Percentiles rank a stretch among this genome's conserved stretches.
Evolutionary conservation across 306 rosid species (phyloP).

Genomic region (Arachis hypogaea): DNA sequence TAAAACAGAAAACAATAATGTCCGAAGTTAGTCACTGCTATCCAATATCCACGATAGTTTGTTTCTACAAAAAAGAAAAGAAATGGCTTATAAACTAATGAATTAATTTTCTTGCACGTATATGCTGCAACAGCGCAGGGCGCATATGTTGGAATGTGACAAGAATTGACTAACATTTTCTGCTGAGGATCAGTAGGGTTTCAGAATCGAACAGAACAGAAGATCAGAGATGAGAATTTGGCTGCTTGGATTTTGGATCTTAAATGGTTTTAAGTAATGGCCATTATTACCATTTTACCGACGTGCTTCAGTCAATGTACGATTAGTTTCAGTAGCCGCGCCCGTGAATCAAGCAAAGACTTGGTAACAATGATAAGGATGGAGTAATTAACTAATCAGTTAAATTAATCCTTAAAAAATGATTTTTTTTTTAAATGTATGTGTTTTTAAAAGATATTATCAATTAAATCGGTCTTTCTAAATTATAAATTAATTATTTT

Average conservation of each 20-base stretch:
- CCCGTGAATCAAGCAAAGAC: neutral
- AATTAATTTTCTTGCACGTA: slow-evolving; percentile 4
- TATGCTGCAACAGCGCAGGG: neutral
- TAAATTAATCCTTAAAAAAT: too few species aligned
- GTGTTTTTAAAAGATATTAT: too few species aligned
- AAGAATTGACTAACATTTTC: slow-evolving; percentile 7
- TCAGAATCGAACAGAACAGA: too few species aligned
- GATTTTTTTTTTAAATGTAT: too few species aligned
- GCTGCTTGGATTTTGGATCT: slow-evolving; percentile 72
- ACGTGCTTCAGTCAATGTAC: neutral
- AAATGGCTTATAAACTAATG: neutral
- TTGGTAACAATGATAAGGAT: neutral
- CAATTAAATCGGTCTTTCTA: too few species aligned
- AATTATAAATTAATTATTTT: too few species aligned
- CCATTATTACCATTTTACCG: slow-evolving; percentile 2
- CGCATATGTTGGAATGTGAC: slow-evolving; percentile 16
- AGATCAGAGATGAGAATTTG: slow-evolving; percentile 40
- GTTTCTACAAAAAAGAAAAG: neutral
- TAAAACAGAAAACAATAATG: too few species aligned
- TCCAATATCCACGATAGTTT: neutral
- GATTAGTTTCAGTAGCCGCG: neutral
- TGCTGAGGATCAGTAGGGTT: neutral
- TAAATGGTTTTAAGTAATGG: neutral
- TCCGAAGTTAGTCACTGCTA: too few species aligned
- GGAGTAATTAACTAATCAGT: too few species aligned